These are phyloP conservation scores for Pseudopithomyces maydicus DNA, from an alignment of 2,329 filamentous ascomycete species.

Conservation along the genomic window DNA sequence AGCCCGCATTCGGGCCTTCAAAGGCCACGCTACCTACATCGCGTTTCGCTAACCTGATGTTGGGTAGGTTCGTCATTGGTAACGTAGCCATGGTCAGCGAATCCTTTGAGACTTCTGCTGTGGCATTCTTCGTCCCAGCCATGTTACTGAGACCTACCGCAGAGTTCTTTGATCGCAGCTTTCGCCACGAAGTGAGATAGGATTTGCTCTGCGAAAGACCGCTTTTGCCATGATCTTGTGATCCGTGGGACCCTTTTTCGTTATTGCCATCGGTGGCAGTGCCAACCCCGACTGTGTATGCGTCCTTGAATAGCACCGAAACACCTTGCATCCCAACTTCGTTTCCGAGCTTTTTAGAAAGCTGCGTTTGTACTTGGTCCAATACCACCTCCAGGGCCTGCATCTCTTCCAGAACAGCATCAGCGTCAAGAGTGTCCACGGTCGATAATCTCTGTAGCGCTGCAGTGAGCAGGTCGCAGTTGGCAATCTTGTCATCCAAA, in stretches of 20 bases:
- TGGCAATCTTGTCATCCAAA: constrained; percentile 90
- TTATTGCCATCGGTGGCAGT: constrained; percentile 27
- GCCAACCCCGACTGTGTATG: constrained; percentile 47
- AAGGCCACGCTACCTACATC: constrained; percentile 73
- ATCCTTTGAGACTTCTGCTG: constrained; percentile 58
- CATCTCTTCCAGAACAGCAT: constrained; percentile 93
- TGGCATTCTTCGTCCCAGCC: constrained; percentile 48
- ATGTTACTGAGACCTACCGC: constrained; percentile 56
- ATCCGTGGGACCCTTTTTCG: constrained; percentile 33
- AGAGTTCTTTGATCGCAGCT: constrained; percentile 88
- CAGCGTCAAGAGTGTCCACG: constrained; percentile 88
- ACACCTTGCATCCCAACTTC: constrained; percentile 86
- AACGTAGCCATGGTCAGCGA: constrained; percentile 62
- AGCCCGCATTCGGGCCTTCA: constrained; percentile 82
- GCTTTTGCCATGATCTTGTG: constrained; percentile 40
- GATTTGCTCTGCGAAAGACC: constrained; percentile 62
- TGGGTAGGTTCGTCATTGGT: constrained; percentile 75
- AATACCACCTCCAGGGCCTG: constrained; percentile 83
- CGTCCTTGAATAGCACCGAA: constrained; percentile 75
- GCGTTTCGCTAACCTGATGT: constrained; percentile 71
- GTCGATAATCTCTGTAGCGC: constrained; percentile 81
- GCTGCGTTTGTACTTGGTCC: constrained; percentile 77
- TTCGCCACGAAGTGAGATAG: constrained; percentile 85
- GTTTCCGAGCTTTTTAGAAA: constrained; percentile 85
- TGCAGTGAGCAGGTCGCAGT: constrained; percentile 88